Percentiles rank a stretch among this genome's conserved stretches.
These are phyloP conservation scores for Oryza longistaminata DNA, from an alignment of 176 grass and related monocot species.

Conservation along the genomic window DNA sequence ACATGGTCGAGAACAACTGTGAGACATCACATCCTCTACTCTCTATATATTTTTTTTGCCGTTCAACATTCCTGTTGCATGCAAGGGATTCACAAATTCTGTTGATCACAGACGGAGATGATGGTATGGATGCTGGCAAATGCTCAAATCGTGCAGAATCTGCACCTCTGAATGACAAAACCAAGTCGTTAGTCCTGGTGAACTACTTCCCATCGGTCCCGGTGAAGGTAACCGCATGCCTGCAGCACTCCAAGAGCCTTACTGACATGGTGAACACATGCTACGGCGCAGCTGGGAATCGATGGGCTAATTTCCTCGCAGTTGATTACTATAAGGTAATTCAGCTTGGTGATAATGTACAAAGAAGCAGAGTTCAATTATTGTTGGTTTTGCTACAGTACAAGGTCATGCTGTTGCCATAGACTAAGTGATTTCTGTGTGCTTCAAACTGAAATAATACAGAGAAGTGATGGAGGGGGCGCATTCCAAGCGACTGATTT, in stretches of 20 bases:
- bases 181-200: conserved; percentile 74
- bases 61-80: not conserved
- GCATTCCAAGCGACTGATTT: conserved; percentile 57
- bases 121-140: conserved; percentile 65
- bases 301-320: conserved; percentile 73
- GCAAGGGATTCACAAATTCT: not conserved
- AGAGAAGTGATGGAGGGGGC: conserved; percentile 74
- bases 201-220: conserved; percentile 69
- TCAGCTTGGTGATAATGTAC: not conserved
- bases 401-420: not conserved
- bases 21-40: conserved; percentile 18
- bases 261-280: conserved; percentile 62
- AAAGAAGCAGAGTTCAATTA: not conserved
- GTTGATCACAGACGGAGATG: conserved; percentile 58
- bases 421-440: not conserved
- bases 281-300: conserved; percentile 48
- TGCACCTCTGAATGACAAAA: conserved; percentile 50
- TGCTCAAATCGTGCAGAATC: conserved; percentile 75
- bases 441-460: conserved; percentile 19
- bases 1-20: conserved; percentile 99
- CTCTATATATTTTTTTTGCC: not conserved
- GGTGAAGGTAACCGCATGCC: conserved; percentile 45
- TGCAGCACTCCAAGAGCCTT: conserved; percentile 51
- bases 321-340: conserved; percentile 81
- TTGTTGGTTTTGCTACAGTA: not conserved